Percentiles rank a stretch among this genome's conserved stretches.
Evolutionary conservation across 495 filamentous ascomycete species (phyloP).

Genomic region (Penicillium manginii): DNA sequence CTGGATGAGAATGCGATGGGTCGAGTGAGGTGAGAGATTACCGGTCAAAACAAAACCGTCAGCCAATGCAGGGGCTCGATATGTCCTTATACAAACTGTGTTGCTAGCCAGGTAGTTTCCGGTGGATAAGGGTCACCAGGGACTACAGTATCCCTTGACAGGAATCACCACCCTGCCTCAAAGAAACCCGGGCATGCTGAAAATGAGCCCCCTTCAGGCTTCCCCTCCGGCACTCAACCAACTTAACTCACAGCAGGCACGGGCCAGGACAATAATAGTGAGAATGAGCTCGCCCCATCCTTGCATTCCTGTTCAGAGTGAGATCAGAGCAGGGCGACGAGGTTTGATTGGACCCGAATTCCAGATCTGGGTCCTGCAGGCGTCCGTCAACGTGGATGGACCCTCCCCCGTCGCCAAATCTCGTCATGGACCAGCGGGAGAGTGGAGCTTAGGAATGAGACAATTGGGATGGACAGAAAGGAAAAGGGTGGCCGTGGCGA

Average conservation of each 20-base stretch:
- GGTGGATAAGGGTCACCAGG: constrained; percentile 30
- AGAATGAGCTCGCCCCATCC: constrained; percentile 33
- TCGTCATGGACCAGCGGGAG: constrained; percentile 26
- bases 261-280: constrained; percentile 32
- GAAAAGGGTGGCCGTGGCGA: constrained; percentile 18
- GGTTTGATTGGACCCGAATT: constrained; percentile 27
- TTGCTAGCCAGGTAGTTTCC: constrained; percentile 24
- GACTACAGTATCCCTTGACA: constrained; percentile 33
- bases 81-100: constrained; percentile 34
- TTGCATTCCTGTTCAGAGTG: constrained; percentile 34
- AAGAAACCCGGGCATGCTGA: constrained; percentile 28
- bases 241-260: constrained; percentile 26
- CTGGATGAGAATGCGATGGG: constrained; percentile 29
- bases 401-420: constrained; percentile 18
- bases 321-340: constrained; percentile 14
- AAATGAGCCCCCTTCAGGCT: constrained; percentile 22
- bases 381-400: constrained; percentile 33
- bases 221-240: constrained; percentile 21
- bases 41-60: constrained; percentile 19
- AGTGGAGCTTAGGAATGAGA: constrained; percentile 34
- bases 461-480: constrained; percentile 30
- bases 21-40: constrained; percentile 13
- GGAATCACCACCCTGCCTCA: constrained; percentile 26
- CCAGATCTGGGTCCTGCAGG: constrained; percentile 24
- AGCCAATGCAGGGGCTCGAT: constrained; percentile 32